Conservation (phyloP, 257 asterid genomes). For the Thymus quinquecostatus region DNA sequence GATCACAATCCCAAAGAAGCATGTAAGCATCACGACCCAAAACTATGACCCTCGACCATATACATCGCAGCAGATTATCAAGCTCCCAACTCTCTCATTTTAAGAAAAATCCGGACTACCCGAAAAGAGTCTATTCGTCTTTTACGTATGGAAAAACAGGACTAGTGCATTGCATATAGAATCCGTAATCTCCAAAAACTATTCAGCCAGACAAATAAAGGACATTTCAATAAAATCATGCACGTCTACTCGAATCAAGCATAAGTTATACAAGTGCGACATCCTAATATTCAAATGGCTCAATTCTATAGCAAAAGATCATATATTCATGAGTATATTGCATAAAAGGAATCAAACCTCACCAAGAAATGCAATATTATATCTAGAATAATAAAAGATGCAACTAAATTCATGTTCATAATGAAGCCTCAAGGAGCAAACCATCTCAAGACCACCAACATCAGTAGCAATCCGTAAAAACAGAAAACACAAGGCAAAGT, state of each 20-base stretch:
- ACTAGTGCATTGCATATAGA: neutral
- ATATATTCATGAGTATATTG: slow-evolving; percentile 10
- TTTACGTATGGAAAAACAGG: neutral
- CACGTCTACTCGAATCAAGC: neutral
- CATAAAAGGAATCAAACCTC: neutral
- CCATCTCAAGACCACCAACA: slow-evolving; percentile 9
- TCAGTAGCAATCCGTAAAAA: neutral
- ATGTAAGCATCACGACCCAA: slow-evolving; percentile 2
- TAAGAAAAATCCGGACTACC: neutral
- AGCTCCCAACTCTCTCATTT: neutral
- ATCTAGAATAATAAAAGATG: no score
- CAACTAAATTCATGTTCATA: neutral
- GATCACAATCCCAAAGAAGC: neutral
- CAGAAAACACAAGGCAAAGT: neutral
- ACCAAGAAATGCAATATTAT: no score
- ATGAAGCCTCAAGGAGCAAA: slow-evolving; percentile 3
- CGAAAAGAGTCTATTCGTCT: neutral
- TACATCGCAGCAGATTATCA: neutral
- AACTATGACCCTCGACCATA: neutral
- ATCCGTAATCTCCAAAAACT: neutral
- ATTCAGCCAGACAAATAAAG: slow-evolving; percentile 4
- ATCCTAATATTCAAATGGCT: neutral
- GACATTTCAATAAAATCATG: neutral
- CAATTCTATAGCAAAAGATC: neutral
- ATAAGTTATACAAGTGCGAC: neutral